These are phyloP conservation scores for Vigna radiata DNA, from an alignment of 306 rosid genomes.

Conservation along the genomic window DNA sequence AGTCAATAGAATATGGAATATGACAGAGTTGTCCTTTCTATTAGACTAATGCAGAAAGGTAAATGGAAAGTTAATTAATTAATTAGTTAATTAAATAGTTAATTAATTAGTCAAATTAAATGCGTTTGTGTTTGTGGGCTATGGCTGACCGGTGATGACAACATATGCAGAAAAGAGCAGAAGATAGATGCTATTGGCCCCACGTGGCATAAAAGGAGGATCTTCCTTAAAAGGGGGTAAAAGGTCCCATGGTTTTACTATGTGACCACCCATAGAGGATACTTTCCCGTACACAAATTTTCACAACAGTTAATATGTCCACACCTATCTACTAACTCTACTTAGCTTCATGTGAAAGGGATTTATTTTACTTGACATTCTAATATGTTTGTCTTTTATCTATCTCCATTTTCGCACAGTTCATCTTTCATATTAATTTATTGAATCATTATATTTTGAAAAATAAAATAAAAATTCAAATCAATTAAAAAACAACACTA, in stretches of 20 bases:
- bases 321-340: not conserved
- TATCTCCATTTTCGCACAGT: no score
- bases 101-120: not conserved
- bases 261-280: conserved; percentile 34
- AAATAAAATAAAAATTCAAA: no score
- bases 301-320: conserved; percentile 1
- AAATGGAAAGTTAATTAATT: conserved; percentile 30
- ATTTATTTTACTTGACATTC: no score
- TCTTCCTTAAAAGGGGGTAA: conserved; percentile 54
- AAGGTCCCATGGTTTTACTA: conserved; percentile 40
- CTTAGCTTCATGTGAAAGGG: not conserved
- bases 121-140: conserved; percentile 21
- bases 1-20: conserved; percentile 30
- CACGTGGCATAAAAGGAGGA: conserved; percentile 59
- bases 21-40: conserved; percentile 50
- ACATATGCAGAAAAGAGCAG: conserved; percentile 31
- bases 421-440: no score
- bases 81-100: not conserved
- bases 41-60: conserved; percentile 12
- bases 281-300: not conserved
- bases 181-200: conserved; percentile 38
- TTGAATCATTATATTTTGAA: no score
- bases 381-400: no score
- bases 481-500: no score
- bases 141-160: conserved; percentile 38